Evolutionary conservation across 495 filamentous ascomycete genomes (phyloP).

Genomic region (Copromyces sp.): DNA sequence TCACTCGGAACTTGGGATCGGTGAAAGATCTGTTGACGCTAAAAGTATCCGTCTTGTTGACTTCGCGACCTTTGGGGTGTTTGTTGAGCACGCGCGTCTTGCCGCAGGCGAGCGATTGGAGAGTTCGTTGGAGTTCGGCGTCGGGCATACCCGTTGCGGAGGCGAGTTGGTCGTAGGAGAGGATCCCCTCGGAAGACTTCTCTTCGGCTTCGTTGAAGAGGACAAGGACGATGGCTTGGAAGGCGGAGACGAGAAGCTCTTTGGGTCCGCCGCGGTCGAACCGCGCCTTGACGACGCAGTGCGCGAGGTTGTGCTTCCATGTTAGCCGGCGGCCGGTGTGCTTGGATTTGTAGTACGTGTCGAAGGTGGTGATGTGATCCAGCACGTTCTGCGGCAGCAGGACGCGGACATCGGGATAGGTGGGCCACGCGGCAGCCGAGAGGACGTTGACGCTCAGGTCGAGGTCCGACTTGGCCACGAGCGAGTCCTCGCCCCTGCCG

Average conservation of each 20-base stretch:
- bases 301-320: conserved; percentile 88
- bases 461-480: conserved; percentile 38
- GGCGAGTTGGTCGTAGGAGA: conserved; percentile 62
- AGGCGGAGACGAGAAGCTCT: conserved; percentile 76
- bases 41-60: conserved; percentile 69
- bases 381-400: conserved; percentile 64
- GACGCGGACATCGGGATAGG: conserved; percentile 72
- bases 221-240: conserved; percentile 83
- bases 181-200: conserved; percentile 24
- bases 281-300: conserved; percentile 68
- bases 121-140: conserved; percentile 70
- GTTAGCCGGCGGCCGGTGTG: conserved; percentile 74
- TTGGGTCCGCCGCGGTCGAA: conserved; percentile 73
- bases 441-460: conserved; percentile 84
- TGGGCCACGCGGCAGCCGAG: conserved; percentile 81
- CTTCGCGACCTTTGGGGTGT: conserved; percentile 72
- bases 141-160: conserved; percentile 55
- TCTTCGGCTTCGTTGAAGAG: conserved; percentile 71
- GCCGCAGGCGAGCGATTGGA: conserved; percentile 89
- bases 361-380: conserved; percentile 59
- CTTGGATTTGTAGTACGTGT: conserved; percentile 72
- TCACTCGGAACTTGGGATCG: conserved; percentile 80
- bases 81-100: conserved; percentile 81
- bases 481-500: conserved; percentile 34
- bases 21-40: conserved; percentile 64